Evolutionary conservation across 2,329 filamentous ascomycete species (phyloP), one percentile per base, ranked within the genome.

Genomic region (Trichoderma sp.): DNA sequence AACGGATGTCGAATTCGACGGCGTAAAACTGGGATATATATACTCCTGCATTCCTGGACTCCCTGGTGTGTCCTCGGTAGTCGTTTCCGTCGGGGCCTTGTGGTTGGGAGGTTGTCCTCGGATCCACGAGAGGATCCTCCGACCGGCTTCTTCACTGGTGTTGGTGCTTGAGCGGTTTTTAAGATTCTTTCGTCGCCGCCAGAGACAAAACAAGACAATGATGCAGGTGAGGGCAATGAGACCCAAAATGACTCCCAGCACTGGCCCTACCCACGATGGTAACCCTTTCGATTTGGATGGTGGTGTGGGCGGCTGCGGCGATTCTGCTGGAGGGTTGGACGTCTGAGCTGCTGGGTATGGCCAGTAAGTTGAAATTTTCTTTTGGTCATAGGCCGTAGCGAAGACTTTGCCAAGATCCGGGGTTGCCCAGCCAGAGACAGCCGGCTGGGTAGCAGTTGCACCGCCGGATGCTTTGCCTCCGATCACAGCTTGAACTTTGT

Each of bases 361-460:
- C 79, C 91, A 93, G 80, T 88, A 92, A 0, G 85, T 88, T 6
- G 83, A 85, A 60, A 93, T 88, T 78, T 90, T 92, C 5, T 85
- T 83, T 8, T 85, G 87, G 4, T 89, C 83, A 78, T 94, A 94
- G 5, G 84, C 77, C 0, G 84, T 87, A 0, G 82, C 83, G 76
- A 94, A 93, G 21, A 93, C 82, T 5, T 81, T 81, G 0, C 81
- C 84, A 1, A 94, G 87, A 76, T 85, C 75, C 79, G 79, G 71
- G 83, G 86, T 67, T 0, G 85, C 86, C 88, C 91, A 93, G 3
- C 88, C 87, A 0, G 88, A 88, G 18, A 90, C 88, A 6, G 87
- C 85, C 2, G 94, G 94, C 0, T 87, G 86, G 0, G 90, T 94
- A 59, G 90, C 84, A 0, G 92, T 95, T n/a, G 94, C 94, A 14